These are phyloP conservation scores for Artomyces pyxidatus DNA, from an alignment of 768 basidiomycete genomes.

Conservation along the genomic window DNA sequence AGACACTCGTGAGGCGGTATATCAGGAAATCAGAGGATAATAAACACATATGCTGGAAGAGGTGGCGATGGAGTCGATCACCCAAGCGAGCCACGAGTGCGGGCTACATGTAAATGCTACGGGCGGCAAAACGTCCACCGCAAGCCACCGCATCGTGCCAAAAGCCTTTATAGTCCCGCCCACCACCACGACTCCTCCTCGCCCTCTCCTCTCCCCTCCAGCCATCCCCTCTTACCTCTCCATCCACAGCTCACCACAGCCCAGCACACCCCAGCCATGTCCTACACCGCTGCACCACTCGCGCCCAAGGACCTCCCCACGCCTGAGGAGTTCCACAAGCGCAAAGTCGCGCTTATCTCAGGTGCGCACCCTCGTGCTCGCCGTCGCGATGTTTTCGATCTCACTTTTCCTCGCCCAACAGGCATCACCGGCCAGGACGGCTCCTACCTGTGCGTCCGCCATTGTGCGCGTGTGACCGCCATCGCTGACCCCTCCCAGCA, in stretches of 20 bases:
- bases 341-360: constrained; percentile 91
- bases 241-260: background rate
- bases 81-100: no score
- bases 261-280: background rate
- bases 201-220: background rate
- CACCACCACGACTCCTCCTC: background rate
- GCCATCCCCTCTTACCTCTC: background rate
- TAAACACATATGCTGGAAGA: no score
- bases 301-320: constrained; percentile 39
- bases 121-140: no score
- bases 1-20: no score
- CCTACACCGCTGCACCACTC: background rate
- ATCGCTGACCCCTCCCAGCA: constrained; percentile 33
- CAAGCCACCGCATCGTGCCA: no score
- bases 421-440: constrained; percentile 97
- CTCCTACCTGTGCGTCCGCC: constrained; percentile 71
- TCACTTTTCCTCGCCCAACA: constrained; percentile 24
- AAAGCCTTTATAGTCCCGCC: background rate
- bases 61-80: no score
- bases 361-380: constrained; percentile 37
- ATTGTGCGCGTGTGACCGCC: constrained; percentile 9
- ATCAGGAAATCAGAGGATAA: no score
- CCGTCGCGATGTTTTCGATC: constrained; percentile 5
- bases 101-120: no score
- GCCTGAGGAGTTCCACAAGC: constrained; percentile 77